phyloP scores from a whole-genome alignment of 2,329 filamentous ascomycete genomes.

The Epichloe scottii region DNA sequence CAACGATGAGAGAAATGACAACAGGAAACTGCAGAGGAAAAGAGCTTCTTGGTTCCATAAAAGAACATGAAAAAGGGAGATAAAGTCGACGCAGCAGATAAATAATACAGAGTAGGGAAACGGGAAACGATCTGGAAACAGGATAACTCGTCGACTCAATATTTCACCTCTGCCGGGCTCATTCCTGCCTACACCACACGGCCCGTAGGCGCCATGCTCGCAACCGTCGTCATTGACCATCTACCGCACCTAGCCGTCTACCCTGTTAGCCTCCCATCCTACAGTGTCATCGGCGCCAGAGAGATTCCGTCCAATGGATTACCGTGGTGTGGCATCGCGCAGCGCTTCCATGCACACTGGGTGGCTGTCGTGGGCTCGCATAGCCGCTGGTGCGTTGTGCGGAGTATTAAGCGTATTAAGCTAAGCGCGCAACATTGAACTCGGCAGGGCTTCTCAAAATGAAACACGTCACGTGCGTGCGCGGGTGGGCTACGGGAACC shows the following conservation, averaged over 20 bases:
- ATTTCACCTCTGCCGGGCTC: background rate
- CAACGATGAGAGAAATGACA: background rate
- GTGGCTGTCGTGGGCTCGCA: constrained; percentile 4
- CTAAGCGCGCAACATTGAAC: background rate
- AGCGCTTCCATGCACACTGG: constrained; percentile 4
- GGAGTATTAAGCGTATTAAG: no score
- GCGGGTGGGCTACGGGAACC: background rate
- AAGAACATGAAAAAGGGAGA: background rate
- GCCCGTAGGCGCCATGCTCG: background rate
- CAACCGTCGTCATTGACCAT: background rate
- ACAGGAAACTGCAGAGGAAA: background rate
- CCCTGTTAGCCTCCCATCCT: background rate
- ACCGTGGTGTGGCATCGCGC: constrained; percentile 1
- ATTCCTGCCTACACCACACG: background rate
- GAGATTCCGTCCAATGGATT: background rate
- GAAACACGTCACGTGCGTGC: background rate
- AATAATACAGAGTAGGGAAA: background rate
- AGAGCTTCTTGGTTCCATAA: background rate
- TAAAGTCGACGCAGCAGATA: background rate
- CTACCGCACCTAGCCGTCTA: background rate
- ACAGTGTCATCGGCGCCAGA: background rate
- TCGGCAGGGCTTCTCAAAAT: background rate
- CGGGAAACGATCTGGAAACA: background rate
- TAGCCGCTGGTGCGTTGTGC: background rate
- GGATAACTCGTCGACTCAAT: background rate